A percentile compares a stretch with the other conserved stretches of the same genome.
phyloP scores from a whole-genome alignment of 1,284 basidiomycete species.

The Leccinum pseudoinsigne region DNA sequence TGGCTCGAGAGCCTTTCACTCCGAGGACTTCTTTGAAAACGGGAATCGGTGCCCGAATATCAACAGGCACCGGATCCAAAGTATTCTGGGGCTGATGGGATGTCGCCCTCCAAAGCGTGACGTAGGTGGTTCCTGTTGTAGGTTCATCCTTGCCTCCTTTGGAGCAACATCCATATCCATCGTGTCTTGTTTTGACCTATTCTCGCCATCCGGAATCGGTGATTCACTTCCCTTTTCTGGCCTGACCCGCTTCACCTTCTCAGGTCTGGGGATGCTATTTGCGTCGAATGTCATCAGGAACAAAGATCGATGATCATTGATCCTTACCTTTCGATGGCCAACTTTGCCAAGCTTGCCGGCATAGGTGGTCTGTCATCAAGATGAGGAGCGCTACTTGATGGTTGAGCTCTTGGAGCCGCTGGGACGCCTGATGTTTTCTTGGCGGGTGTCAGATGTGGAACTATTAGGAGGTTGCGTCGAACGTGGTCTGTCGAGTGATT shows the following conservation, averaged over 20 bases:
- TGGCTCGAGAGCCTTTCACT: slow-evolving; percentile 44
- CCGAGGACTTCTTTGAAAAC: slow-evolving; percentile 37
- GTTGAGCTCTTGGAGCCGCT: slow-evolving; percentile 59
- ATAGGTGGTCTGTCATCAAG: slow-evolving; percentile 26
- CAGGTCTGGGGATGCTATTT: slow-evolving; percentile 67
- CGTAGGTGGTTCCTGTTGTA: slow-evolving; percentile 17
- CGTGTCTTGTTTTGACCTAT: slow-evolving; percentile 28
- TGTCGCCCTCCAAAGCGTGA: slow-evolving; percentile 30
- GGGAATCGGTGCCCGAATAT: slow-evolving; percentile 21
- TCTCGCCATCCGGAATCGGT: slow-evolving; percentile 38
- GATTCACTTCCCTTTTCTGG: slow-evolving; percentile 50
- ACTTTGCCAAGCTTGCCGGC: slow-evolving; percentile 45
- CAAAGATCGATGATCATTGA: neutral
- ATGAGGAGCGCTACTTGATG: slow-evolving; percentile 30
- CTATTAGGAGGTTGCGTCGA: slow-evolving; percentile 38
- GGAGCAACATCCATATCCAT: slow-evolving; percentile 42
- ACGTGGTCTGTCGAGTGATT: slow-evolving; percentile 43
- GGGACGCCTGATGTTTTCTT: slow-evolving; percentile 41
- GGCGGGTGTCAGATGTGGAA: slow-evolving; percentile 31
- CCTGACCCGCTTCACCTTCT: slow-evolving; percentile 71
- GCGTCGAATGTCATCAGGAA: slow-evolving; percentile 8
- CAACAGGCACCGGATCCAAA: slow-evolving; percentile 15
- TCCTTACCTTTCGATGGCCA: slow-evolving; percentile 66
- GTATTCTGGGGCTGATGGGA: slow-evolving; percentile 15
- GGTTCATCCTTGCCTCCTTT: slow-evolving; percentile 26